Percentiles rank a stretch among this genome's conserved stretches.
These are phyloP conservation scores for Fomitopsis serialis DNA, from an alignment of 768 basidiomycete genomes.

Conservation along the genomic window DNA sequence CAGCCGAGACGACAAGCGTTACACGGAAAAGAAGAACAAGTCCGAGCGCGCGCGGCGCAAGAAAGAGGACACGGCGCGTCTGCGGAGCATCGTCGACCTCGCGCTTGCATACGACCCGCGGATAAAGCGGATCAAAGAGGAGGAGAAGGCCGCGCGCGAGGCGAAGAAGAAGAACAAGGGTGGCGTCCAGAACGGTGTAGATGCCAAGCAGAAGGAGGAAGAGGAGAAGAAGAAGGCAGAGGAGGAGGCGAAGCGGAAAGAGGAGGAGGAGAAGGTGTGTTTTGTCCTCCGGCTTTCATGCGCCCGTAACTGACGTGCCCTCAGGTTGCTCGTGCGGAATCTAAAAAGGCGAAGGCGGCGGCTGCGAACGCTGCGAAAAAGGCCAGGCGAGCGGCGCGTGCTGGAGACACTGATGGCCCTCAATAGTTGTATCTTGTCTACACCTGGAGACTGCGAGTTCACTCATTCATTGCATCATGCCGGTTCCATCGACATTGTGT, in stretches of 20 bases:
- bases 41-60: slow-evolving; percentile 91
- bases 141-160: slow-evolving; percentile 92
- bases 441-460: not conserved
- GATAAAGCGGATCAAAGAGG: slow-evolving; percentile 94
- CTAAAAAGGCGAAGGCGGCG: slow-evolving; percentile 80
- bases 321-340: slow-evolving; percentile 59
- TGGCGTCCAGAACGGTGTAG: slow-evolving; percentile 39
- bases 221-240: slow-evolving; percentile 57
- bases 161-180: slow-evolving; percentile 74
- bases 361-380: slow-evolving; percentile 92
- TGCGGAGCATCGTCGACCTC: slow-evolving; percentile 83
- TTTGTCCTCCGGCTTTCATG: not conserved
- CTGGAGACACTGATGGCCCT: not conserved
- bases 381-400: slow-evolving; percentile 46
- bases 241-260: slow-evolving; percentile 60
- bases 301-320: not conserved
- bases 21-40: slow-evolving; percentile 99
- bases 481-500: not conserved
- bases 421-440: not conserved
- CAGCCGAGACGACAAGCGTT: slow-evolving; percentile 97
- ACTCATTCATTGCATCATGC: not conserved
- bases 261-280: slow-evolving; percentile 72
- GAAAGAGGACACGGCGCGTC: slow-evolving; percentile 92
- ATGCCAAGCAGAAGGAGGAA: slow-evolving; percentile 58
- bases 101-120: slow-evolving; percentile 83